Base-by-base conservation (phyloP, 2,329 filamentous ascomycete species). In the Gaeumannomyces tritici region DNA sequence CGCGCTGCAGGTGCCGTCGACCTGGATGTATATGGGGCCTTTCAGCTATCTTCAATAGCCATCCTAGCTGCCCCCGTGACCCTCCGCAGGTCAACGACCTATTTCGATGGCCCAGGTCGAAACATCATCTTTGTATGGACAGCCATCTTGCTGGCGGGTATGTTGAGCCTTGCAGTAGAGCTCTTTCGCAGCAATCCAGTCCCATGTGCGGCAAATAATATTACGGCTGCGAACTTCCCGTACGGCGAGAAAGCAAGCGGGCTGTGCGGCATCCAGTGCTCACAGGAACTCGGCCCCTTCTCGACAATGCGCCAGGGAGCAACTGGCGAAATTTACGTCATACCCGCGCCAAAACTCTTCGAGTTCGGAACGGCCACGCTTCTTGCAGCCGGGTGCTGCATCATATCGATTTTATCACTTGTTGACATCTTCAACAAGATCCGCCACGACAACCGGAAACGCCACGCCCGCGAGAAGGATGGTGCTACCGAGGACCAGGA, bases 101-200 rank as follows among this genome's bases (percentile, higher is more conserved):
- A 89, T 68, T 89, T 88, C 69, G 77, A 84, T 61, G 80, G 83
- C 27, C 83, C 83, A 0, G 86, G 85, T 2, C 77, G 86, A 47
- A 88, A 88, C 65, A 80, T 83, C 57, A 88, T 89, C 62, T 89
- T 89, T 66, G 42, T 87, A 0, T 89, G 87, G 86, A 85, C 84
- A 0, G 76, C 78, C 4, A 73, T 89, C 2, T 72, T 89, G 31
- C 75, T 89, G 15, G 79, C 82, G 83, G 83, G 85, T 0, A 72
- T 88, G 1, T 64, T 88, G 24, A 85, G 84, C 64, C 74, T 89
- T 63, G 82, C 83, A 0, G 78, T 89, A 31, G 86, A 89, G 65
- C 89, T 89, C 67, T 87, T 84, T 66, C 80, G 86, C 1, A 77
- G 77, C 21, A 69, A 77, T 2, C 68, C 82, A 0, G 71, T 70